These are phyloP conservation scores for Backusella circina DNA, from an alignment of 192 early-diverging fungal species.

Conservation along the genomic window DNA sequence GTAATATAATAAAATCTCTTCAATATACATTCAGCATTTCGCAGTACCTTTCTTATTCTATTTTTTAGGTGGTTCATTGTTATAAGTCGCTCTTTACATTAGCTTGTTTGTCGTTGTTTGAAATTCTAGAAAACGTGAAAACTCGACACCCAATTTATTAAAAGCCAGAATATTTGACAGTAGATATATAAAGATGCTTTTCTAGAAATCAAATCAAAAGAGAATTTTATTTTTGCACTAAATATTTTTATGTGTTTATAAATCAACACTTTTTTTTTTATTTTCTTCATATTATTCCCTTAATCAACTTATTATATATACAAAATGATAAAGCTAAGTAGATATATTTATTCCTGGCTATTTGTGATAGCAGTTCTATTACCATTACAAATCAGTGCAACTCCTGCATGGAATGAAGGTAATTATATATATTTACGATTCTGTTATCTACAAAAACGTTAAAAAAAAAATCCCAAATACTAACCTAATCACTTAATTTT, in stretches of 20 bases:
- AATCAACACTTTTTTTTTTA: not conserved
- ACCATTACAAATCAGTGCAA: slow-evolving; percentile 3
- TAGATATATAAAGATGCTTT: not conserved
- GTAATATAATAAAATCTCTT: not conserved
- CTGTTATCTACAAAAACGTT: not conserved
- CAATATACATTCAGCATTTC: not conserved
- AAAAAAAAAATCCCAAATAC: not conserved
- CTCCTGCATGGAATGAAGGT: slow-evolving; percentile 24
- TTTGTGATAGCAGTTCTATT: not conserved
- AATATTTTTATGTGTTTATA: not conserved
- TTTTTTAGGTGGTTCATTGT: not conserved
- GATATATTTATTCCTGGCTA: not conserved
- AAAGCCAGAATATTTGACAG: not conserved
- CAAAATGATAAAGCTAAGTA: not conserved
- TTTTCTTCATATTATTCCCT: not conserved
- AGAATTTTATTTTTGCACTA: not conserved
- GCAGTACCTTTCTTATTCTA: not conserved
- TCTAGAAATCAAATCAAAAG: not conserved
- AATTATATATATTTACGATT: not conserved
- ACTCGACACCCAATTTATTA: not conserved
- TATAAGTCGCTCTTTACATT: slow-evolving; percentile 1
- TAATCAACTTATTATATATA: not conserved
- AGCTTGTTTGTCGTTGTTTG: not conserved
- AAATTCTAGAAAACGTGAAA: not conserved
- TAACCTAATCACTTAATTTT: not conserved